phyloP scores from a whole-genome alignment of 768 basidiomycete genomes.

The Suillus placidus region DNA sequence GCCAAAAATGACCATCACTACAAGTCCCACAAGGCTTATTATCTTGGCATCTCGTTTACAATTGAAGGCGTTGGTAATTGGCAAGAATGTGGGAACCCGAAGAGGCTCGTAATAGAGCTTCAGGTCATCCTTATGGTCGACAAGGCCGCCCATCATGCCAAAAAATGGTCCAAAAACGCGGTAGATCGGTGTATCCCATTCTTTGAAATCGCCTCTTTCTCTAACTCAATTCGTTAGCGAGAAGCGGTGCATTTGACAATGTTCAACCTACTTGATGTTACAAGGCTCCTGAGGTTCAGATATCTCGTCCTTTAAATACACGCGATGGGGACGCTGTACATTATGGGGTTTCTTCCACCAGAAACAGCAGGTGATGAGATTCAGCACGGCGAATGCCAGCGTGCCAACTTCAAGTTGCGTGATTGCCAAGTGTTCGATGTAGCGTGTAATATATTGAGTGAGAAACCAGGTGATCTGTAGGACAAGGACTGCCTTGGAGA shows the following conservation, averaged over 20 bases:
- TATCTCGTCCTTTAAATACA: neutral
- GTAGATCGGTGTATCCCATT: neutral
- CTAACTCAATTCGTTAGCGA: neutral
- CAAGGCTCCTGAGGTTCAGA: neutral
- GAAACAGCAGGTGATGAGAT: conserved; percentile 29
- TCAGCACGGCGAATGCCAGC: conserved; percentile 33
- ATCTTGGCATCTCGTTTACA: neutral
- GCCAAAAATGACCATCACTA: conserved; percentile 25
- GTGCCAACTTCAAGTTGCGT: conserved; percentile 38
- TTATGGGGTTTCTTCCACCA: conserved; percentile 41
- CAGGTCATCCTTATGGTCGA: neutral
- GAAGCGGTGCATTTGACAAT: neutral
- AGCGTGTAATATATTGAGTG: conserved; percentile 29
- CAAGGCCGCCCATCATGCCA: neutral
- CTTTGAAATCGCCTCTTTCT: neutral
- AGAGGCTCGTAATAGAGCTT: neutral
- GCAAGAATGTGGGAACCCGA: neutral
- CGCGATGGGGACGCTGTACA: conserved; percentile 17
- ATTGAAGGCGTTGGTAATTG: neutral
- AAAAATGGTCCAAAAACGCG: neutral
- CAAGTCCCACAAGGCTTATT: neutral
- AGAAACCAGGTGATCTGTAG: conserved; percentile 39
- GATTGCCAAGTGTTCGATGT: conserved; percentile 23
- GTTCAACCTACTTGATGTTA: neutral
- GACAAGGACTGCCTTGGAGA: conserved; percentile 34